Conservation (phyloP, 2,329 filamentous ascomycete species). For the Xylariaceae sp. region DNA sequence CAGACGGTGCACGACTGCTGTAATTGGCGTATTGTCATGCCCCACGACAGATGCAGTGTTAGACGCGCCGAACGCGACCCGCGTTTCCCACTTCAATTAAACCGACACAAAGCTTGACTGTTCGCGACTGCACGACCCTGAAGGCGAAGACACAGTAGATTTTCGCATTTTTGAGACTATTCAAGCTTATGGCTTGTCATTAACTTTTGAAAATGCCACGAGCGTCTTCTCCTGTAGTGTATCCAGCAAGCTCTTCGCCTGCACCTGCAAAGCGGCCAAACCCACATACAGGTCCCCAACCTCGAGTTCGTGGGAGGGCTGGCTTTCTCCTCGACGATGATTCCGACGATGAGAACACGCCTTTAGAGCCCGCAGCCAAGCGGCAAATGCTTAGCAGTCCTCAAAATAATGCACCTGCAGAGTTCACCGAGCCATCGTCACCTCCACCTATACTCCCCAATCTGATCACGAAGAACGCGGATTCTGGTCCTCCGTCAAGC, state of each 20-base stretch:
- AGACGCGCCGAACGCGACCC: slow-evolving; percentile 26
- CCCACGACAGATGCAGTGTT: slow-evolving; percentile 5
- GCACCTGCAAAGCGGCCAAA: slow-evolving; percentile 46
- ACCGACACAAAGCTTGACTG: slow-evolving; percentile 1
- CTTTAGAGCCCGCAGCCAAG: slow-evolving; percentile 48
- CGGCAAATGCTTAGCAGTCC: slow-evolving; percentile 49
- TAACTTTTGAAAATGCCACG: slow-evolving; percentile 56
- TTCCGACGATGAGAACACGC: slow-evolving; percentile 44
- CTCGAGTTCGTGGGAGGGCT: slow-evolving; percentile 45
- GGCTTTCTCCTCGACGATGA: slow-evolving; percentile 54
- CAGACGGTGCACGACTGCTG: too few species aligned
- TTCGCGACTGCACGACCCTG: background rate
- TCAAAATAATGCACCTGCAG: slow-evolving; percentile 26
- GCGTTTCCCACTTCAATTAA: slow-evolving; percentile 20
- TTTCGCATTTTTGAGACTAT: background rate
- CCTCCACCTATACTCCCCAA: slow-evolving; percentile 28
- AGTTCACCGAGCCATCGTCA: slow-evolving; percentile 35
- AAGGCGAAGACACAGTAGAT: background rate
- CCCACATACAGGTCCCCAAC: slow-evolving; percentile 39
- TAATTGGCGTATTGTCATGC: slow-evolving; percentile 1
- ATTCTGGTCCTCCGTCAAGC: background rate
- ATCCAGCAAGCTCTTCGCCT: slow-evolving; percentile 57
- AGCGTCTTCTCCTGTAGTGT: slow-evolving; percentile 64
- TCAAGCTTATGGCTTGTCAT: slow-evolving; percentile 13
- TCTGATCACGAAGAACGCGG: slow-evolving; percentile 9